Base-by-base conservation (phyloP, 352 stramenopile genomes). In the Phytophthora pistaciae region DNA sequence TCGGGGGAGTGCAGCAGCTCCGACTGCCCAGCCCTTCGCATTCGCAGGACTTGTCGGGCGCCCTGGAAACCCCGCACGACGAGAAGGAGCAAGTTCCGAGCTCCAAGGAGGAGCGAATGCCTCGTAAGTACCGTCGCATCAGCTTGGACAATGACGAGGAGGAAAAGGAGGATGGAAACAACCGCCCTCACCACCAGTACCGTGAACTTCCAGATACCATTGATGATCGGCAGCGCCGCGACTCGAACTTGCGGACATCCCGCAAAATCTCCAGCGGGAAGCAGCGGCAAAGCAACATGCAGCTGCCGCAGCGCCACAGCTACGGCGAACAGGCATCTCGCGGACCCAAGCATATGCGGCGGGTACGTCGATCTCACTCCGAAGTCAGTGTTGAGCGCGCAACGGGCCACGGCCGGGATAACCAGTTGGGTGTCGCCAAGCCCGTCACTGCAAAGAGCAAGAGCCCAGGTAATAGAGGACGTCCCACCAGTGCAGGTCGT, bases 131-230 rank as follows among this genome's bases (percentile, higher is more conserved):
- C 46, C 71, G 77, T 29, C 80, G 75, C 2, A 82, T 91, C 48
- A 91, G 80, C 54, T 66, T 84, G n/a, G 84, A 90, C 56, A 85
- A 93, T 49, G 82, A 93, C 29, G 84, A 93, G 27, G 87, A 94
- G 29, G 83, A 91, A 55, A 91, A 90, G 46, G 79, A 87, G 20
- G 74, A 87, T 46, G 74, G 61, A 59, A 75, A 77, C 46, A 70
- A 60, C 44, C 66, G 57, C 23, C 60, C 64, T 66, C 66, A 71
- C 33, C 74, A 56, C 9, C 62, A 77, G 40, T 72, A 77, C 55
- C 70, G 71, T 61, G 71, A 78, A 68, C 62, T 74, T 57, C 71
- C 77, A 50, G 70, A 75, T 70, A 76, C 70, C 42, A 57, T 68
- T 33, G 61, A 84, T 14, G 73, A 84, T 61, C 66, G 78, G 13